Evolutionary conservation across 2,329 filamentous ascomycete genomes (phyloP), one percentile per base, ranked within the genome.

Genomic region (Pseudopyricularia javanii): DNA sequence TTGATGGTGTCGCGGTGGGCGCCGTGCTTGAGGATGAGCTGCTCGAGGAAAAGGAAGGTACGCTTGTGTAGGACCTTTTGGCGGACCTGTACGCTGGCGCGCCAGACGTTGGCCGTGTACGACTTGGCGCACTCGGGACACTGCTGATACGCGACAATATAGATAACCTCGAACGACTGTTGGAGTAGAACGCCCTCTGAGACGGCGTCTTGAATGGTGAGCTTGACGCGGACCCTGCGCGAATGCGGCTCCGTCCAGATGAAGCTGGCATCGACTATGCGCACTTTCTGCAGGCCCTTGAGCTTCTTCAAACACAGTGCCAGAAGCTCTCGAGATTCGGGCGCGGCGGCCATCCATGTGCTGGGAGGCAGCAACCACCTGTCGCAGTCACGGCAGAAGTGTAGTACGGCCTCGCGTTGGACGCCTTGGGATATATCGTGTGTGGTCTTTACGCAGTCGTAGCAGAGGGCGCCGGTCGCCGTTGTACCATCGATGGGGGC

Each of bases 241-340:
- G 91, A 96, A 72, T 98, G 93, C 11, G 93, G 91, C 69, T 98
- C 93, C 1, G 93, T 98, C 93, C 93, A 98, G 64, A 97, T 87
- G 66, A 97, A 98, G 62, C 83, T 87, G 48, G 93, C 93, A 66
- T 98, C 93, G 63, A 96, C 91, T 63, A 98, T 93, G 56, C 93
- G 80, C 59, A 95, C 88, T 73, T 93, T 95, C 66, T 85, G 82
- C 57, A 98, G 72, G 30, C 91, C 91, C 58, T 87, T 78, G 57
- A 98, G 71, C 68, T 93, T 94, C 65, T 89, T 85, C 59, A 98
- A 75, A 69, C 93, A 98, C 48, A 98, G 73, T 6, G 93, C 91
- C 52, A 98, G 78, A 54, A 98, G 77, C 72, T 98, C 93, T 70
- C 91, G 83, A 45, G 89, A 95, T 70, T 98, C 93, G 53, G 81